Evolutionary conservation across 2,329 filamentous ascomycete species (phyloP), one percentile per base, ranked within the genome.

Genomic region (Rutstroemia sp.): DNA sequence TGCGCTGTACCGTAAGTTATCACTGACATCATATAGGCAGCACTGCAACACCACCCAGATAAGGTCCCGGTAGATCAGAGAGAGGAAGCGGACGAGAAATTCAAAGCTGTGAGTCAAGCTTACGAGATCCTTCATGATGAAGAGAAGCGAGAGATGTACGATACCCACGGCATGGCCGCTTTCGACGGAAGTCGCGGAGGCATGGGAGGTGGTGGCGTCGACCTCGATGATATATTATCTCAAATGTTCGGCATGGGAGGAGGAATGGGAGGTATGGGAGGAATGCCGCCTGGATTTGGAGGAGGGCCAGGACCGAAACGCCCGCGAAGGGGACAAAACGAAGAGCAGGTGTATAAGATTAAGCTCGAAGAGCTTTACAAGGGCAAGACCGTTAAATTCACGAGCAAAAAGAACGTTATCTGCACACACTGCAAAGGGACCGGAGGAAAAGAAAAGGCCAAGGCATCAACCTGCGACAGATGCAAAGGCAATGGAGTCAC

Each of bases 111-210:
- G 57, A 92, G 88, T 58, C 87, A 95, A 75, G 94, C 94, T 65
- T 99, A 99, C 78, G 94, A 99, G 71, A 97, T 99, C 70, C 89
- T 99, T 56, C 87, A 84, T 74, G 92, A 99, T 78, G 92, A 97
- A 61, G 84, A 97, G 60, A 96, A 95, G 73, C 87, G 94, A 68
- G 81, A 88, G 56, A 75, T 95, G 60, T 99, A 99, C 76, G 94
- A 99, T 69, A 85, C 84, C 60, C 89, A 96, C 70, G 94, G 94
- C 75, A 96, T 97, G 92, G 83, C 88, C 45, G 94, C 92, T 58
- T 97, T 99, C 70, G 91, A 96, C 70, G 84, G 83, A 39, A 77
- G 83, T 54, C 81, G 82, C 57, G 85, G 86, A 53, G 78, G 77
- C 42, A 77, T 77, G 68, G 83, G 83, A 17, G 77, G 72, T 48